These are phyloP conservation scores for Rhynchosporium agropyri DNA, from an alignment of 2,329 filamentous ascomycete genomes.

Conservation along the genomic window DNA sequence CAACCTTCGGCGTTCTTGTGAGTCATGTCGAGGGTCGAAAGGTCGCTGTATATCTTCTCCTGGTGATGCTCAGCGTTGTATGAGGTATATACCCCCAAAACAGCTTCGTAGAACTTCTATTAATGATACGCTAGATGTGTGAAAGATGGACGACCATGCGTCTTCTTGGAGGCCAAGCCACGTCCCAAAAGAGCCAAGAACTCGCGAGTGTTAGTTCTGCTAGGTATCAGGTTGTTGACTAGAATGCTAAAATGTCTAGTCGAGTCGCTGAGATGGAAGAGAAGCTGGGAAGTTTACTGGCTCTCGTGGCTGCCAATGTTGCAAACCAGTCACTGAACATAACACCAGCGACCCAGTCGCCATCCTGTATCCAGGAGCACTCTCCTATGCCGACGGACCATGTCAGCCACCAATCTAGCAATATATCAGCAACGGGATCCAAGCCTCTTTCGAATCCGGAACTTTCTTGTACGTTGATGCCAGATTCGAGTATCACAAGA, in stretches of 20 bases:
- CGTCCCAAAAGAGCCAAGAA: conserved; percentile 52
- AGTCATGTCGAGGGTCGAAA: conserved; percentile 57
- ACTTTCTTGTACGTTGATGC: not conserved
- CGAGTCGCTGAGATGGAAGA: conserved; percentile 43
- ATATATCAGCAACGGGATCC: too few relatives aligned
- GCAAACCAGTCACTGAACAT: conserved; percentile 8
- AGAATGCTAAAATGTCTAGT: conserved; percentile 25
- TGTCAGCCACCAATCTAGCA: too few relatives aligned
- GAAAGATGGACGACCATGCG: conserved; percentile 30
- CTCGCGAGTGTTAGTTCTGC: conserved; percentile 38
- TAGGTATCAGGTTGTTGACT: not conserved
- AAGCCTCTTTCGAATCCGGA: too few relatives aligned
- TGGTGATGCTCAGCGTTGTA: conserved; percentile 51
- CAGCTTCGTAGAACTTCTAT: not conserved
- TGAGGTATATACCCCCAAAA: conserved; percentile 47
- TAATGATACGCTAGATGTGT: conserved; percentile 22
- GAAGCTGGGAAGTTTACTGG: conserved; percentile 37
- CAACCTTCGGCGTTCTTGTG: conserved; percentile 46
- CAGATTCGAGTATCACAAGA: not conserved
- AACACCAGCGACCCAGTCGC: conserved; percentile 2
- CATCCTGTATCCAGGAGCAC: not conserved
- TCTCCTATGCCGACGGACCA: not conserved
- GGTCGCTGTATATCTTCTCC: conserved; percentile 54
- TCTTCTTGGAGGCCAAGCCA: conserved; percentile 53
- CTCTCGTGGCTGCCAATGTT: conserved; percentile 22